Conservation (phyloP, 768 basidiomycete species). For the Glaciozyma martinii region DNA sequence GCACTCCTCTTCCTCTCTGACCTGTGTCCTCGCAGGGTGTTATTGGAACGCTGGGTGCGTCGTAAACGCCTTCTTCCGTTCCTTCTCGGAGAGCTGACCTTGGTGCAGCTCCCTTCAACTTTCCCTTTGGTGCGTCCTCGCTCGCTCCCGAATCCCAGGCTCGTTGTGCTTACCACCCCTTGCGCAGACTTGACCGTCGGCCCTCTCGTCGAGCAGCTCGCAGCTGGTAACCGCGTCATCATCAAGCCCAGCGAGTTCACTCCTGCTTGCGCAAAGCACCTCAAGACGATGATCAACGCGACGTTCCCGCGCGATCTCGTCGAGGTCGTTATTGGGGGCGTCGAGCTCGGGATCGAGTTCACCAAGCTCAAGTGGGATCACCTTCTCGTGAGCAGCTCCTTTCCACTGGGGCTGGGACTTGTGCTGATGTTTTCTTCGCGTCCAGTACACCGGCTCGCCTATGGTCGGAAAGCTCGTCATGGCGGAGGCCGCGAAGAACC, state of each 20-base stretch:
- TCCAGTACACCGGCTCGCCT: background rate
- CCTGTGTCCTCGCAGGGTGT: background rate
- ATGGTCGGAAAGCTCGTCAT: conserved; percentile 1
- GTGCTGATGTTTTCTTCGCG: background rate
- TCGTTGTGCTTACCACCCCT: too few species aligned
- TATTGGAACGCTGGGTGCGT: background rate
- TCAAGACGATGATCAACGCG: background rate
- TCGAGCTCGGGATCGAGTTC: conserved; percentile 2
- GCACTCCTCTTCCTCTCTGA: background rate
- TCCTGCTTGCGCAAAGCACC: background rate
- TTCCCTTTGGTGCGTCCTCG: background rate
- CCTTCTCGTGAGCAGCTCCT: background rate
- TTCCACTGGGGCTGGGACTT: background rate
- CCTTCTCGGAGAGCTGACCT: background rate
- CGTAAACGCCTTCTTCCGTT: background rate
- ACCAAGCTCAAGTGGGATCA: background rate
- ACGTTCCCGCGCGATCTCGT: conserved; percentile 2
- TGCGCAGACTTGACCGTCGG: background rate
- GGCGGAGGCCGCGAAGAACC: background rate
- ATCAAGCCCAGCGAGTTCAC: conserved; percentile 7
- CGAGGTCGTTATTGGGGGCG: conserved; percentile 2
- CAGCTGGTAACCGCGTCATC: conserved; percentile 5
- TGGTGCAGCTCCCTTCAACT: background rate
- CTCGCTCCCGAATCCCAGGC: too few species aligned
- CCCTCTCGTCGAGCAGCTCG: conserved; percentile 2